phyloP scores from a whole-genome alignment of 305 asterid species.

The Fraxinus sp. region DNA sequence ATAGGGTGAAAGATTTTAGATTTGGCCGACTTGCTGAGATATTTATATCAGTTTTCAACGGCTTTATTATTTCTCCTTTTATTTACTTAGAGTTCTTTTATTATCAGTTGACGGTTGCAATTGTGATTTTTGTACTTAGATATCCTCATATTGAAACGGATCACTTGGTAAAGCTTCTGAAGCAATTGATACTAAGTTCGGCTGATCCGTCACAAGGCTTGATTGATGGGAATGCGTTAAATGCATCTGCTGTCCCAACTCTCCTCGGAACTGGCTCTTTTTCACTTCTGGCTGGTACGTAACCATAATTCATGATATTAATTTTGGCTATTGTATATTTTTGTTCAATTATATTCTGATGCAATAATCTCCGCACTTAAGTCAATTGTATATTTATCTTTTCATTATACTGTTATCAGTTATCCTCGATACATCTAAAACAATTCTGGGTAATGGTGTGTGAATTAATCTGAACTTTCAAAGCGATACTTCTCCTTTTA shows the following conservation, averaged over 20 bases:
- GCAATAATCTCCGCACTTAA: not conserved
- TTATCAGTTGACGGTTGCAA: slow-evolving; percentile 15
- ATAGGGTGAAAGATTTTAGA: not conserved
- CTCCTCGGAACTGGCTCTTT: slow-evolving; percentile 87
- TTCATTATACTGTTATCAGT: slow-evolving; percentile 5
- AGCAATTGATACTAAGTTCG: slow-evolving; percentile 69
- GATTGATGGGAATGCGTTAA: slow-evolving; percentile 50
- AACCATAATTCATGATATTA: slow-evolving; percentile 16
- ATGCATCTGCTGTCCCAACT: slow-evolving; percentile 92
- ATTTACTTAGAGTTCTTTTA: slow-evolving; percentile 12
- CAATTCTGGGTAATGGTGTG: slow-evolving; percentile 15
- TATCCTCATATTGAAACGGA: slow-evolving; percentile 83
- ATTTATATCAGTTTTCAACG: not conserved
- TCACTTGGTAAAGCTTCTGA: slow-evolving; percentile 96
- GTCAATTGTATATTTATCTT: slow-evolving; percentile 15
- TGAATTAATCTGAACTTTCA: slow-evolving; percentile 5
- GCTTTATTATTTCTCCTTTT: slow-evolving; percentile 4
- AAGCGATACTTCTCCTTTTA: slow-evolving; percentile 12
- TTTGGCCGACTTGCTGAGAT: not conserved
- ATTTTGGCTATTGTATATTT: slow-evolving; percentile 10
- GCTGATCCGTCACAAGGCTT: slow-evolving; percentile 51
- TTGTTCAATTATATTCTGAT: not conserved
- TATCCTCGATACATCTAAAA: slow-evolving; percentile 4
- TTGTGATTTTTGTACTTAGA: slow-evolving; percentile 43
- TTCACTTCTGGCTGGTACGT: slow-evolving; percentile 79